phyloP scores from a whole-genome alignment of 225 moss, liverwort and hornwort species.

The Thuidium tamariscinum region DNA sequence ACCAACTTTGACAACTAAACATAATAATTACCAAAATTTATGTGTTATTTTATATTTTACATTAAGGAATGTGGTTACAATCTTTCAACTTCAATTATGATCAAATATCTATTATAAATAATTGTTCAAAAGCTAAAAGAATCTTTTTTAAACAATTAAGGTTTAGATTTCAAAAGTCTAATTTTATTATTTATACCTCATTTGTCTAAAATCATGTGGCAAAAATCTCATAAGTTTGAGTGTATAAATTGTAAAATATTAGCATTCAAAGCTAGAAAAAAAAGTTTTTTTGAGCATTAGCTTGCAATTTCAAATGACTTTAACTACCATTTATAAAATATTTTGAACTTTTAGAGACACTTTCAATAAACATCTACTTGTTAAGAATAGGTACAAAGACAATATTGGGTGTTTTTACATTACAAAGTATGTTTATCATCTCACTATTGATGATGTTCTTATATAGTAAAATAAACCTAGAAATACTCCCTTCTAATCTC shows the following conservation, averaged over 20 bases:
- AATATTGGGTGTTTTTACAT: too few relatives aligned
- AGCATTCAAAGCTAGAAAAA: too few relatives aligned
- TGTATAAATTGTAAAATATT: too few relatives aligned
- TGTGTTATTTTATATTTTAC: accelerated
- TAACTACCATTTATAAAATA: too few relatives aligned
- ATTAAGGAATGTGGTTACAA: neutral
- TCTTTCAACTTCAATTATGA: neutral
- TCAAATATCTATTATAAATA: neutral
- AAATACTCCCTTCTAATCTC: neutral
- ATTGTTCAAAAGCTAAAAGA: neutral
- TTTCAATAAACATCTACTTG: neutral
- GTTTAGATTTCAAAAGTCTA: neutral
- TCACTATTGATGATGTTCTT: too few relatives aligned
- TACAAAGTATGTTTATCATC: too few relatives aligned
- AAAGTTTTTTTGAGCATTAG: too few relatives aligned
- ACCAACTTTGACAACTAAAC: neutral
- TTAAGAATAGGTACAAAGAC: accelerated
- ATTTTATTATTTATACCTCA: too few relatives aligned
- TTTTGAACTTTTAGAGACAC: neutral
- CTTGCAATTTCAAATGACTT: too few relatives aligned
- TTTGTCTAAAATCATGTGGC: too few relatives aligned
- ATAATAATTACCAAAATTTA: neutral
- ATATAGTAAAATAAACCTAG: accelerated
- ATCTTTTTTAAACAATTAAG: neutral
- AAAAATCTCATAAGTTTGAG: too few relatives aligned